Conservation (phyloP, 805 yeast genomes). For the Candida maris region DNA sequence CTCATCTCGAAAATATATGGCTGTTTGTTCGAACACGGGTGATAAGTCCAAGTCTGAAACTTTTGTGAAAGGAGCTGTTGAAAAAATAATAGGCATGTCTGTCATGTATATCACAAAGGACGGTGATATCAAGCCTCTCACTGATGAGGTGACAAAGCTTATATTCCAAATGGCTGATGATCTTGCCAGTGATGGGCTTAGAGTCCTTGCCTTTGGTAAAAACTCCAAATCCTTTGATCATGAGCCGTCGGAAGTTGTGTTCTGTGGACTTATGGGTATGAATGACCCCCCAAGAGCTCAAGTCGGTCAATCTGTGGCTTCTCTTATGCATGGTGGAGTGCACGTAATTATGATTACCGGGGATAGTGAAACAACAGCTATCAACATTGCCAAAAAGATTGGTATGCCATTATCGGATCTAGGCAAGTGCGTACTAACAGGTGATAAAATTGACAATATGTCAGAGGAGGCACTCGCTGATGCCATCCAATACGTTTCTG, state of each 20-base stretch:
- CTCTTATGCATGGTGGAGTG: constrained; percentile 86
- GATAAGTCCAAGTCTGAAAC: constrained; percentile 53
- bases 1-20: constrained; percentile 85
- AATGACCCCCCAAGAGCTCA: constrained; percentile 96
- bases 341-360: constrained; percentile 99
- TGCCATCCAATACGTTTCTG: constrained; percentile 77
- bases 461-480: constrained; percentile 67
- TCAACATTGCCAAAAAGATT: constrained; percentile 79
- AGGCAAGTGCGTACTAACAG: constrained; percentile 71
- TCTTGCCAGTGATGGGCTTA: constrained; percentile 78
- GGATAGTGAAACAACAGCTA: constrained; percentile 84
- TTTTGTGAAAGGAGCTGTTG: constrained; percentile 88
- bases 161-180: constrained; percentile 55
- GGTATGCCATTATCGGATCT: constrained; percentile 77
- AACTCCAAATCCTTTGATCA: constrained; percentile 35
- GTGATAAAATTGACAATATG: constrained; percentile 76
- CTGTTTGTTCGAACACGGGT: constrained; percentile 65
- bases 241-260: constrained; percentile 59
- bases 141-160: constrained; percentile 42
- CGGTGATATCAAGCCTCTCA: constrained; percentile 60
- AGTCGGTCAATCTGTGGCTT: constrained; percentile 70
- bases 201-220: constrained; percentile 80
- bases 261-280: constrained; percentile 90
- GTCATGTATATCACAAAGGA: constrained; percentile 53
- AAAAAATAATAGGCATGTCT: constrained; percentile 61